Conservation (phyloP, 116 monocot genomes). For the Cymodocea nodosa region DNA sequence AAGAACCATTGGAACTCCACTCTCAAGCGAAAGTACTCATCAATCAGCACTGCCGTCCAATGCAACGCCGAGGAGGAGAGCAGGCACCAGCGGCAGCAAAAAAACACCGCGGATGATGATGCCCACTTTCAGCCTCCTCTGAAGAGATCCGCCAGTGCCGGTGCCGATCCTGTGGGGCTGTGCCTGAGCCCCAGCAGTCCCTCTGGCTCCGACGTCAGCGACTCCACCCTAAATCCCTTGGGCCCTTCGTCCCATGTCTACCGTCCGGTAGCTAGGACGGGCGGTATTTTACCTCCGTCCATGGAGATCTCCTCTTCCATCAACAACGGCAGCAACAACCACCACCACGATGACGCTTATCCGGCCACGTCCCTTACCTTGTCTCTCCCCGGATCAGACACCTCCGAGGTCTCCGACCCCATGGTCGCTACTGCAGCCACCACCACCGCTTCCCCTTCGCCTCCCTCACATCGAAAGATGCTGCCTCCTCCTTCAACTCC, state of each 20-base stretch:
- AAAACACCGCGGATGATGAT: background rate
- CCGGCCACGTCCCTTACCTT: constrained; percentile 47
- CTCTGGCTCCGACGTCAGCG: constrained; percentile 47
- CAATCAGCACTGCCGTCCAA: background rate
- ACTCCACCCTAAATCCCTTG: constrained; percentile 29
- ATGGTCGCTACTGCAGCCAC: background rate
- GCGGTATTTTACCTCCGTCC: background rate
- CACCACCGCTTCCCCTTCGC: background rate
- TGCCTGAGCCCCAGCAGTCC: constrained; percentile 21
- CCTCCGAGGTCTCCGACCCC: background rate
- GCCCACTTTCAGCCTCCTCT: constrained; percentile 4
- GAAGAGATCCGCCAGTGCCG: constrained; percentile 38
- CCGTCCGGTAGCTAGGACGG: constrained; percentile 46
- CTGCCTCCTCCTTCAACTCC: background rate
- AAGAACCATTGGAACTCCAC: constrained; percentile 98
- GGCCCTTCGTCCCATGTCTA: constrained; percentile 14
- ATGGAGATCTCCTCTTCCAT: constrained; percentile 4
- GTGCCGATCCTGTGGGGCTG: constrained; percentile 12
- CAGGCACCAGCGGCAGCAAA: too few relatives aligned
- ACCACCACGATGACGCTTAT: constrained; percentile 4
- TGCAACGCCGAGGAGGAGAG: background rate
- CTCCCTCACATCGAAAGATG: too few relatives aligned
- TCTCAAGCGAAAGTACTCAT: constrained; percentile 53
- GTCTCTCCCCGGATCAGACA: constrained; percentile 43
- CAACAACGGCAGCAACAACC: background rate